Evolutionary conservation across 2,329 filamentous ascomycete genomes (phyloP).

Genomic region (Cercospora sp.): DNA sequence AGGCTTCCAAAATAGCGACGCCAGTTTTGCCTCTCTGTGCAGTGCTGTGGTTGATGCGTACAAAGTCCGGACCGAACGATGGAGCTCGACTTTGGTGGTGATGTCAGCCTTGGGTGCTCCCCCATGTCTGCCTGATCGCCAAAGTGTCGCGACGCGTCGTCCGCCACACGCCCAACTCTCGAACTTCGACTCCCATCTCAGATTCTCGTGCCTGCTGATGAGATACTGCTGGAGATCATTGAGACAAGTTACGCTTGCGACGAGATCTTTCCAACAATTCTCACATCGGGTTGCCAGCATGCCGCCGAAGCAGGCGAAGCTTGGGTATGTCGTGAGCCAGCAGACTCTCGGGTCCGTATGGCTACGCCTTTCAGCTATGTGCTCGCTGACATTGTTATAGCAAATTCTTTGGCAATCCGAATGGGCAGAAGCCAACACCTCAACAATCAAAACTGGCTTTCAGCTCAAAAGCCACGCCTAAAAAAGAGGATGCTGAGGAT

Average conservation of each 20-base stretch:
- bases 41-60: background rate
- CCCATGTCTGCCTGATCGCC: constrained; percentile 2
- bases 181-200: constrained; percentile 5
- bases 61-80: background rate
- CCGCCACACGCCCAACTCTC: background rate
- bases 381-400: constrained; percentile 50
- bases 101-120: constrained; percentile 2
- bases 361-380: background rate
- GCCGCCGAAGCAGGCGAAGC: constrained; percentile 70
- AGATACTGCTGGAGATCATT: constrained; percentile 16
- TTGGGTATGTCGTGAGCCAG: constrained; percentile 84
- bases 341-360: constrained; percentile 67
- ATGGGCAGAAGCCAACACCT: constrained; percentile 59
- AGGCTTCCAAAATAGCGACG: constrained; percentile 35
- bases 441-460: constrained; percentile 82
- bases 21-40: constrained; percentile 29
- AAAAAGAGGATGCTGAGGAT: constrained; percentile 25
- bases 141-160: constrained; percentile 12
- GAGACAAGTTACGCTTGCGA: constrained; percentile 17
- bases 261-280: background rate
- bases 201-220: constrained; percentile 20
- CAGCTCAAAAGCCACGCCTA: constrained; percentile 45
- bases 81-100: constrained; percentile 8
- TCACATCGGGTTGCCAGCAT: constrained; percentile 35
- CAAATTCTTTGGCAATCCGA: constrained; percentile 77